A percentile compares a stretch with the other conserved stretches of the same genome.
phyloP scores from a whole-genome alignment of 495 filamentous ascomycete species.

The Bryoglossum gracile region DNA sequence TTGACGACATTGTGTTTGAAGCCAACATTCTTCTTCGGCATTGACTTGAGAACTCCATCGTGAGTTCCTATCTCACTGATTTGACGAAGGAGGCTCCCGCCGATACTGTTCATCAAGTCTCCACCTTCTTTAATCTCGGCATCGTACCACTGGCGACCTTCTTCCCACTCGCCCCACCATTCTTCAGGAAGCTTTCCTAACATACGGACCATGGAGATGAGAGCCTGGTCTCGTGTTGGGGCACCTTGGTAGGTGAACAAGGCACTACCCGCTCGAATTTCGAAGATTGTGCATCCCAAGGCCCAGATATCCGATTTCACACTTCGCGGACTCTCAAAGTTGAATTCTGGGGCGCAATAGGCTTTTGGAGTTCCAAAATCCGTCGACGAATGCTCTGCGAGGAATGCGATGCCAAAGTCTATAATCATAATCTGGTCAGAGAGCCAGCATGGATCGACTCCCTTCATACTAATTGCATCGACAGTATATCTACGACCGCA shows the following conservation, averaged over 20 bases:
- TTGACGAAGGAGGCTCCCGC: constrained; percentile 1
- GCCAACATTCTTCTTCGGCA: background rate
- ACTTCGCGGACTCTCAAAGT: constrained; percentile 23
- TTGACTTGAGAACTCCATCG: constrained; percentile 1
- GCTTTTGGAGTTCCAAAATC: constrained; percentile 22
- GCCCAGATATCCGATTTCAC: constrained; percentile 28
- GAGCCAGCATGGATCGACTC: constrained; percentile 11
- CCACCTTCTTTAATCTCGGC: constrained; percentile 3
- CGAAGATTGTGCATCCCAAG: constrained; percentile 30
- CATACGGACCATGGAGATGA: constrained; percentile 1
- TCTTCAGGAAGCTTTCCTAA: constrained; percentile 1
- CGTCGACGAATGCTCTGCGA: background rate
- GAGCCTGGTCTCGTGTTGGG: constrained; percentile 8
- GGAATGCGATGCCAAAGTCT: constrained; percentile 9
- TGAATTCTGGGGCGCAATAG: constrained; percentile 29
- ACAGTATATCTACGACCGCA: constrained; percentile 4
- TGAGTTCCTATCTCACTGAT: constrained; percentile 14
- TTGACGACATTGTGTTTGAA: background rate
- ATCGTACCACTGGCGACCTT: constrained; percentile 9
- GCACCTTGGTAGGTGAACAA: constrained; percentile 5
- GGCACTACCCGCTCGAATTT: constrained; percentile 27
- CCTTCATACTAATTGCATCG: constrained; percentile 6
- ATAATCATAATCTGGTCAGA: constrained; percentile 11
- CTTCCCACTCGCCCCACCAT: constrained; percentile 11
- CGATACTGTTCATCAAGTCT: background rate